Evolutionary conservation across 2,329 filamentous ascomycete genomes (phyloP).

Genomic region (Colletotrichum chrysophilum): DNA sequence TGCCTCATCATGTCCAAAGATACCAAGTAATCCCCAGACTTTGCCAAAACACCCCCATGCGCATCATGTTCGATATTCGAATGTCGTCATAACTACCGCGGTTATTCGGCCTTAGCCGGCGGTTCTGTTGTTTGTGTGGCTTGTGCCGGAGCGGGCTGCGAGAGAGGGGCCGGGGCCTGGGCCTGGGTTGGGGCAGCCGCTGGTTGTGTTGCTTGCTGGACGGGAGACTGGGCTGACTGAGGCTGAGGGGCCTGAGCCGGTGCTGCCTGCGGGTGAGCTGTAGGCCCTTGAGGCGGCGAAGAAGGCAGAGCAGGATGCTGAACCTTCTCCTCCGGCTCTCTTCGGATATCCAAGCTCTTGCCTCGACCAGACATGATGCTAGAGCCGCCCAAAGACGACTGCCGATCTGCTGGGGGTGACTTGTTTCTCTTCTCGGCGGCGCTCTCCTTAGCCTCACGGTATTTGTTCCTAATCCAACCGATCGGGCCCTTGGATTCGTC

Average conservation of each 20-base stretch:
- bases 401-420: constrained; percentile 54
- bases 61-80: not conserved
- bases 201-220: not conserved
- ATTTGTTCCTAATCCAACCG: constrained; percentile 65
- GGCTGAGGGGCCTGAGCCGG: not conserved
- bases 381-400: constrained; percentile 29
- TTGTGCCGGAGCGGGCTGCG: not conserved
- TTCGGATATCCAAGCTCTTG: constrained; percentile 45
- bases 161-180: not conserved
- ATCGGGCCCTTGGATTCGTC: constrained; percentile 58
- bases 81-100: not conserved
- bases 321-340: constrained; percentile 36
- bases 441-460: constrained; percentile 63
- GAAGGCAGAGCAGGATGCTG: not conserved
- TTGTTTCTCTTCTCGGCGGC: constrained; percentile 61
- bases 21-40: not conserved
- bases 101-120: not conserved
- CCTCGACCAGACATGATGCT: constrained; percentile 34
- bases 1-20: not conserved
- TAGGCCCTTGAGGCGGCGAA: not conserved
- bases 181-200: not conserved
- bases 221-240: not conserved
- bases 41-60: not conserved
- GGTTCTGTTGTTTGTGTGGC: not conserved
- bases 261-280: not conserved